Base-by-base conservation (phyloP, 352 stramenopile species). In the Pythium rishiriense region DNA sequence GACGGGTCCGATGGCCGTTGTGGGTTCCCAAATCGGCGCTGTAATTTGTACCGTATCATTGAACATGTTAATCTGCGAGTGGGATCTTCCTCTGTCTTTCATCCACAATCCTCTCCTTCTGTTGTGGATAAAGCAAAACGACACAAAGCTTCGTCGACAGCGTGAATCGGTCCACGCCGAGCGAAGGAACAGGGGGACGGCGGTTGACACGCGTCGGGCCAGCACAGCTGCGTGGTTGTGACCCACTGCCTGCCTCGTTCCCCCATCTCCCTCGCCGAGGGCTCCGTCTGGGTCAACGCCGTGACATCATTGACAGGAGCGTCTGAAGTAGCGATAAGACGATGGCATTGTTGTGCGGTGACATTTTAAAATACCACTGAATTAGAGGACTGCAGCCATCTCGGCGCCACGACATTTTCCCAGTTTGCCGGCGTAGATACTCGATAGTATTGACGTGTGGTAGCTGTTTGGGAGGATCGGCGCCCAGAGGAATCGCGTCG, bases 301-400 rank as follows among this genome's bases (percentile, higher is more conserved):
- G 24, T 53, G 47, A 53, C 47, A 33, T 53, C 47, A 53, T 53
- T 29, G 25, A 25, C 31, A 24, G 15, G 12, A 33, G 7, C 31
- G 14, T 51, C 25, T 53, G 47, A 53, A 53, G 47, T 53, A 53
- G 15, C 47, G n/a, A n/a, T n/a, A n/a, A n/a, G n/a, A 22, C 47
- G 22, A 50, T 29, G 43, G 0, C 43, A 50, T 14, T 43, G 10
- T n/a, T n/a, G 37, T 14, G 37, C 9, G 37, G 37, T 7, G 31
- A 11, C 31, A 37, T 11, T 37, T 11, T 11, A 37, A 37, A n/a
- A n/a, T n/a, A n/a, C n/a, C n/a, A n/a, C n/a, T n/a, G n/a, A n/a
- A n/a, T n/a, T n/a, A n/a, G n/a, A n/a, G n/a, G n/a, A n/a, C n/a
- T n/a, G n/a, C n/a, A n/a, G n/a, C n/a, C n/a, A n/a, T n/a, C n/a